Percentiles rank a stretch among this genome's conserved stretches.
phyloP scores from a whole-genome alignment of 2,329 filamentous ascomycete species.

The Neophaeococcomyces mojaviensis region DNA sequence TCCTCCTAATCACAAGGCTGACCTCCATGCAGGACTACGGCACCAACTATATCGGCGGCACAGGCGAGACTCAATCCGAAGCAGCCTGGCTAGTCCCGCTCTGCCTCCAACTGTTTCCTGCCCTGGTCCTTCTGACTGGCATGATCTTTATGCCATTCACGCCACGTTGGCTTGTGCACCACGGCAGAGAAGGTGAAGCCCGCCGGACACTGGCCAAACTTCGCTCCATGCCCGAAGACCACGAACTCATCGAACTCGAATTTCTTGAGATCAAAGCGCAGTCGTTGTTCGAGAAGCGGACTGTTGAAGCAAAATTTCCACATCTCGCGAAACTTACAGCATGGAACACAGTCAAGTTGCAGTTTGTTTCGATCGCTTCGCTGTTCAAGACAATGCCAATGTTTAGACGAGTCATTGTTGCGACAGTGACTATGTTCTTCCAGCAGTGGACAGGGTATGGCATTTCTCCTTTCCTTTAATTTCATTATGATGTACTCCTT shows the following conservation, averaged over 20 bases:
- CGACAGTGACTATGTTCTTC: conserved; percentile 31
- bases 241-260: conserved; percentile 66
- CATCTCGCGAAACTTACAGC: conserved; percentile 52
- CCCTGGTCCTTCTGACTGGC: conserved; percentile 57
- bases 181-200: conserved; percentile 19
- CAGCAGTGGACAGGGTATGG: conserved; percentile 43
- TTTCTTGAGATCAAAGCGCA: conserved; percentile 75
- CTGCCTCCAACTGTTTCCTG: conserved; percentile 62
- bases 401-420: conserved; percentile 38
- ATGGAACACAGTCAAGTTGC: conserved; percentile 59
- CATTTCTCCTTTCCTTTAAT: too few species aligned
- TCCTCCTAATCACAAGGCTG: conserved; percentile 31
- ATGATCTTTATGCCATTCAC: conserved; percentile 74
- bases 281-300: conserved; percentile 68
- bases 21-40: background rate
- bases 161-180: conserved; percentile 64
- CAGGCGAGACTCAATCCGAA: conserved; percentile 53
- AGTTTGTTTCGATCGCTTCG: conserved; percentile 41
- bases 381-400: conserved; percentile 35
- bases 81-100: conserved; percentile 69
- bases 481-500: too few species aligned
- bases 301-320: conserved; percentile 60
- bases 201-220: conserved; percentile 31
- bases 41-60: conserved; percentile 8
- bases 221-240: conserved; percentile 50